Conservation (phyloP, 2,329 filamentous ascomycete genomes). For the Neonectria coccinea region DNA sequence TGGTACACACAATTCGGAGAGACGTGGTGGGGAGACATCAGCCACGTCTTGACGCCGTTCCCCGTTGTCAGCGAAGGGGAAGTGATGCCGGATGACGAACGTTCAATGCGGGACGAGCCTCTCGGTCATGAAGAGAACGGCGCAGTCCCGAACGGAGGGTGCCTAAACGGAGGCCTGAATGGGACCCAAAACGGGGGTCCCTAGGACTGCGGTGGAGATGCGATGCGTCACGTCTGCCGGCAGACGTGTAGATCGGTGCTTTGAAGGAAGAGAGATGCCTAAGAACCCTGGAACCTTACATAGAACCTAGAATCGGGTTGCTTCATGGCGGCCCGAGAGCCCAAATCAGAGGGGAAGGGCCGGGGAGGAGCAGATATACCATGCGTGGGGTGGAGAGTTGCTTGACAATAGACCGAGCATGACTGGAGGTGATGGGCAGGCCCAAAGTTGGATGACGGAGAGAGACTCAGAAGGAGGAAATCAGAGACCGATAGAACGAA, state of each 20-base stretch:
- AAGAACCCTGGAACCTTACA: background rate
- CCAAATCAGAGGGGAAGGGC: background rate
- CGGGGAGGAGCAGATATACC: slow-evolving; percentile 31
- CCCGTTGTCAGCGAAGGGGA: slow-evolving; percentile 69
- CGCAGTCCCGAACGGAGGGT: slow-evolving; percentile 6
- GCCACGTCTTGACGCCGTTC: slow-evolving; percentile 75
- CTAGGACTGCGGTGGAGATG: slow-evolving; percentile 29
- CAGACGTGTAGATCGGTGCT: slow-evolving; percentile 2
- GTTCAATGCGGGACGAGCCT: slow-evolving; percentile 51
- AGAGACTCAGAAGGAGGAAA: slow-evolving; percentile 1
- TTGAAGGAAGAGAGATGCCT: background rate
- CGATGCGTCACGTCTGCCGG: slow-evolving; percentile 10
- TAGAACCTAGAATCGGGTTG: background rate
- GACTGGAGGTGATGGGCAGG: slow-evolving; percentile 6
- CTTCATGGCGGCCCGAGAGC: slow-evolving; percentile 12
- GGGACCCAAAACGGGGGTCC: slow-evolving; percentile 15
- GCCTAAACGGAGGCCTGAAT: slow-evolving; percentile 16
- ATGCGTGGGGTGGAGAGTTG: slow-evolving; percentile 28
- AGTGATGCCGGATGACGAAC: slow-evolving; percentile 63
- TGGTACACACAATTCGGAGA: slow-evolving; percentile 78
- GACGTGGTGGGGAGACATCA: slow-evolving; percentile 79
- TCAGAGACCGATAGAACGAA: slow-evolving; percentile 3
- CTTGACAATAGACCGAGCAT: slow-evolving; percentile 28
- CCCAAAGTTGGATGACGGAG: slow-evolving; percentile 8
- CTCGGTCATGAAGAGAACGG: slow-evolving; percentile 39